phyloP scores from a whole-genome alignment of 2,329 filamentous ascomycete genomes.

The Diplodia corticola region DNA sequence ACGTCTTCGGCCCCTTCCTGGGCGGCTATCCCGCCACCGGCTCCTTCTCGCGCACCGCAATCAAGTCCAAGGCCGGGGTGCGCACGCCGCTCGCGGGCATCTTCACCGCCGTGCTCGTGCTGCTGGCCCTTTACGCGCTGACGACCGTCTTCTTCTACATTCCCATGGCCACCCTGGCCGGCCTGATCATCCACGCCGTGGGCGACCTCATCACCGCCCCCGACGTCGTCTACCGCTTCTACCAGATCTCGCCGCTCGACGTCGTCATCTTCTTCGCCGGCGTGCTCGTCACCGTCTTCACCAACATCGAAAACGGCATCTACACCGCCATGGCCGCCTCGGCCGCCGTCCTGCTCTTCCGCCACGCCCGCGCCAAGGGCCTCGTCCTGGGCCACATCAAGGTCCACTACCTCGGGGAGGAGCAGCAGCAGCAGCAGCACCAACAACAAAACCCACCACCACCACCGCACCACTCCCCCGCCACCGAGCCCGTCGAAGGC shows the following conservation, averaged over 20 bases:
- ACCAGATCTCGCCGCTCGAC: conserved; percentile 84
- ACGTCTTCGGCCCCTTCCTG: conserved; percentile 82
- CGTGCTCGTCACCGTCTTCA: conserved; percentile 82
- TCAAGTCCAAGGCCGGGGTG: conserved; percentile 92
- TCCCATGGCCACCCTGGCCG: conserved; percentile 73
- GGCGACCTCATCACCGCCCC: conserved; percentile 86
- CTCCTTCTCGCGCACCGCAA: conserved; percentile 90
- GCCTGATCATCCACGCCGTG: conserved; percentile 90
- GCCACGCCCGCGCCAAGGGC: conserved; percentile 43
- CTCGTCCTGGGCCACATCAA: conserved; percentile 29
- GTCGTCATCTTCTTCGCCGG: conserved; percentile 87
- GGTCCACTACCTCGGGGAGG: conserved; percentile 27
- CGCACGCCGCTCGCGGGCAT: conserved; percentile 84
- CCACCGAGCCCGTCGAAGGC: conserved; percentile 40
- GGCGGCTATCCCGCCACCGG: conserved; percentile 88
- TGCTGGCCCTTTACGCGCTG: conserved; percentile 83
- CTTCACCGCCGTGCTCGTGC: conserved; percentile 77
- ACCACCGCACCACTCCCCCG: conserved; percentile 25
- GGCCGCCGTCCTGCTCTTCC: conserved; percentile 73
- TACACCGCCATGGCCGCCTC: conserved; percentile 80
- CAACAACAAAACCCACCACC: too few relatives aligned
- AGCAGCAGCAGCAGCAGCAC: neutral
- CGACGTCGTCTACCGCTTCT: conserved; percentile 87
- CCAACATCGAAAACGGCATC: conserved; percentile 82
- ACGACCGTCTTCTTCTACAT: conserved; percentile 90